Conservation (phyloP, 768 basidiomycete genomes). For the Tephrocybe sp. region DNA sequence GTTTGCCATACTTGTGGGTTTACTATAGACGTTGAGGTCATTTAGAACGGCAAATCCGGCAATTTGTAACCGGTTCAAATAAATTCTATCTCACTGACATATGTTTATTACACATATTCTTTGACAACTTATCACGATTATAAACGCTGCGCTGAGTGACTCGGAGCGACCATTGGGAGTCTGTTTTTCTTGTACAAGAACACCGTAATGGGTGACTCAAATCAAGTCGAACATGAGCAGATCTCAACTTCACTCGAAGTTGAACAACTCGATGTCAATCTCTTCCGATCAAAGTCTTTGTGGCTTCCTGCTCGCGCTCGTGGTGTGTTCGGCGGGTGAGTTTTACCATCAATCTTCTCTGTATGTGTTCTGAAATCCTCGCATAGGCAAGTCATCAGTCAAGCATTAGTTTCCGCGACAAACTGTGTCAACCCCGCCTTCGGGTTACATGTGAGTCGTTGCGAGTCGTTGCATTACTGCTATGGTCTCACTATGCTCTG, state of each 20-base stretch:
- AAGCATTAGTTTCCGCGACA: conserved; percentile 81
- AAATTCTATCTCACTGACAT: too few species aligned
- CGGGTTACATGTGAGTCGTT: conserved; percentile 65
- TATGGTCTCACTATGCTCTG: background rate
- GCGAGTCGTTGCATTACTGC: background rate
- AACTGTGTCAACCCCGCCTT: conserved; percentile 67
- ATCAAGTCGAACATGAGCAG: conserved; percentile 61
- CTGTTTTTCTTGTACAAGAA: too few species aligned
- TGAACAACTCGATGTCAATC: conserved; percentile 71
- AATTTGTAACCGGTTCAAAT: too few species aligned
- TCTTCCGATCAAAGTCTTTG: conserved; percentile 74
- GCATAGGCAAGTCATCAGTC: conserved; percentile 75
- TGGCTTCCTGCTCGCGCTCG: conserved; percentile 54
- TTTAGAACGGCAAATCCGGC: too few species aligned
- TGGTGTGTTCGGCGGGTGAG: conserved; percentile 80
- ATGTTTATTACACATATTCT: too few species aligned
- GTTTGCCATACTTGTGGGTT: conserved; percentile 91
- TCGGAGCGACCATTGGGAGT: too few species aligned
- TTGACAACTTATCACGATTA: too few species aligned
- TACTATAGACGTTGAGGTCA: conserved; percentile 82
- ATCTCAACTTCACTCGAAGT: conserved; percentile 78
- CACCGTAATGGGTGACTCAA: conserved; percentile 33
- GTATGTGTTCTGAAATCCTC: background rate
- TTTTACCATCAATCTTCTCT: background rate
- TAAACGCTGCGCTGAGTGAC: too few species aligned